Evolutionary conservation across 2,329 filamentous ascomycete species (phyloP), one percentile per base, ranked within the genome.

Genomic region (Apiospora marii): DNA sequence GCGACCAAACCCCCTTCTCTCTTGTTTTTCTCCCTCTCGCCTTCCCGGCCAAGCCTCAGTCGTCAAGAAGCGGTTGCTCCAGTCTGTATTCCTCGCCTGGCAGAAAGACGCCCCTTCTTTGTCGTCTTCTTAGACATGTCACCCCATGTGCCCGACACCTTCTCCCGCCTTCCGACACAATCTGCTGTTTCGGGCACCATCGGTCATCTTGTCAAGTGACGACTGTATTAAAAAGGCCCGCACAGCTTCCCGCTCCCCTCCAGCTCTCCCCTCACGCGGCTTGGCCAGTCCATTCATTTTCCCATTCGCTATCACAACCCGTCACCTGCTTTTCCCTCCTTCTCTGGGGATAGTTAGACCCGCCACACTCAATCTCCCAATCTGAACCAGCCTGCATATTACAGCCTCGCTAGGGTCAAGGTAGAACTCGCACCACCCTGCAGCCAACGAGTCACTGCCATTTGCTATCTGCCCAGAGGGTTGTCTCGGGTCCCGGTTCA

Each of bases 401-500:
- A 64, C 58, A 2, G 58, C 22, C n/a, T 34, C 34, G 34, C 3
- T 34, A 41, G 30, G 58, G 58, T 64, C 34, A 37, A 14, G 34
- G 30, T 64, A 64, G 27, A 30, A 41, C 58, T 64, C 58, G 34
- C 58, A 34, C 58, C 58, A 41, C 58, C 58, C 58, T 64, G 58
- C 58, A 64, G 58, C 34, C 34, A n/a, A 24, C 58, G 30, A 41
- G 58, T 41, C n/a, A n/a, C n/a, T 64, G n/a, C 58, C 58, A 22
- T 64, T 64, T 64, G 58, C 30, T 64, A 41, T 64, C 58, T 41
- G 34, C 58, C 10, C 58, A 64, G 34, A 64, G 58, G 16, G 58
- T 41, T 69, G 71, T 72, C 68, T 70, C 51, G 71, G 68, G 53
- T 53, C 64, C 49, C 10, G 48, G 48, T 49, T 46, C 64, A 30